phyloP scores from a whole-genome alignment of 495 filamentous ascomycete species.

The Lindgomyces ingoldianus region DNA sequence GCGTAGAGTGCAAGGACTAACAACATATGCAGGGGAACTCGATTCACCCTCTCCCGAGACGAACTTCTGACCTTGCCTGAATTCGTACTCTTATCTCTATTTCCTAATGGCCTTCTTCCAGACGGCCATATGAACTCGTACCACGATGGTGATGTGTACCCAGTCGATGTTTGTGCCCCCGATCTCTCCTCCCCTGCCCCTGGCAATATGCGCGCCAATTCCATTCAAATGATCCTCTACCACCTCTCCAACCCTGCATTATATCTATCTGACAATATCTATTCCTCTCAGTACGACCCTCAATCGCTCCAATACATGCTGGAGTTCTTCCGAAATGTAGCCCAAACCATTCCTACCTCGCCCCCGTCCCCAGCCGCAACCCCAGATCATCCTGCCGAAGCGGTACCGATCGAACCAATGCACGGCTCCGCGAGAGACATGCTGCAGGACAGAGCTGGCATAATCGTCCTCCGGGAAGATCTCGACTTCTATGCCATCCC shows the following conservation, averaged over 20 bases:
- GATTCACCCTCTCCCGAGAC: constrained; percentile 90
- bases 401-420: constrained; percentile 67
- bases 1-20: constrained; percentile 1
- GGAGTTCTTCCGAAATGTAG: constrained; percentile 95
- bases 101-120: constrained; percentile 95
- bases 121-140: constrained; percentile 96
- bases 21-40: constrained; percentile 67
- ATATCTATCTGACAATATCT: constrained; percentile 59
- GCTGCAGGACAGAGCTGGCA: constrained; percentile 87
- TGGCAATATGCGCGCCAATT: constrained; percentile 46
- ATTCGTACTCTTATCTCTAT: constrained; percentile 97
- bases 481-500: constrained; percentile 98
- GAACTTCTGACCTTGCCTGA: constrained; percentile 94
- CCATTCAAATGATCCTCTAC: constrained; percentile 37
- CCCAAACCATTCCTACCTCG: constrained; percentile 83
- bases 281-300: constrained; percentile 81
- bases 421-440: constrained; percentile 70
- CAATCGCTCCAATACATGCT: constrained; percentile 98
- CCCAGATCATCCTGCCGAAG: constrained; percentile 52
- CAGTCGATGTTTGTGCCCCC: constrained; percentile 81
- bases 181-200: constrained; percentile 36
- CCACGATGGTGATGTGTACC: constrained; percentile 89
- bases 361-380: constrained; percentile 56
- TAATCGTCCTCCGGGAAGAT: constrained; percentile 95
- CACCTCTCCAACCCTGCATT: constrained; percentile 52